Evolutionary conservation across 371 early-diverging fungal species (phyloP).

Genomic region (Funneliformis caledonium): DNA sequence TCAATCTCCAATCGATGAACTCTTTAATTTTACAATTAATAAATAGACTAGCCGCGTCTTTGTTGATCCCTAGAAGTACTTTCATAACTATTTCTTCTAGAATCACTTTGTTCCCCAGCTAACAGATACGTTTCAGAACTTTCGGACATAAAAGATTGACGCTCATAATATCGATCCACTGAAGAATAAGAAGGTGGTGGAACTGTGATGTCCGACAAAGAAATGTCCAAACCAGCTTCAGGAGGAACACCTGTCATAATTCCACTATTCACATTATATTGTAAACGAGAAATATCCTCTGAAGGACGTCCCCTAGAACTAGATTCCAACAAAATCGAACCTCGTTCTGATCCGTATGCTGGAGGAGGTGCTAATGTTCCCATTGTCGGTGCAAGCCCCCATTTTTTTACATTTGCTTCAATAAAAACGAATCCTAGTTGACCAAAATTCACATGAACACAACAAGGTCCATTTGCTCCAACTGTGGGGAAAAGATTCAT

Average conservation of each 20-base stretch:
- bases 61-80: constrained; percentile 30
- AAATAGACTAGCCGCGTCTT: not conserved
- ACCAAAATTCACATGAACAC: constrained; percentile 67
- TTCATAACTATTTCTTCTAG: constrained; percentile 37
- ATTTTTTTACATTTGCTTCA: constrained; percentile 85
- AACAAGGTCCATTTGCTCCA: constrained; percentile 68
- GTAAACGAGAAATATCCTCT: constrained; percentile 27
- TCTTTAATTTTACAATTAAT: not conserved
- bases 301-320: constrained; percentile 37
- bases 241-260: constrained; percentile 2
- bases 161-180: constrained; percentile 27
- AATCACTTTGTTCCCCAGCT: constrained; percentile 36
- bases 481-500: constrained; percentile 68
- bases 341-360: constrained; percentile 63
- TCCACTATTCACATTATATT: constrained; percentile 19
- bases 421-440: constrained; percentile 71
- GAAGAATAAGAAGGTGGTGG: constrained; percentile 41
- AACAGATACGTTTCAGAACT: constrained; percentile 34
- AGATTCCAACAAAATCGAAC: constrained; percentile 54
- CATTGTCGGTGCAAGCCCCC: constrained; percentile 77
- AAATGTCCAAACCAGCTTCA: constrained; percentile 39
- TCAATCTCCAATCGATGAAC: not conserved
- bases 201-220: constrained; percentile 33
- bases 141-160: constrained; percentile 24
- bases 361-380: constrained; percentile 71